These are phyloP conservation scores for Pleurozium schreberi DNA, from an alignment of 225 moss, liverwort and hornwort species.

Conservation along the genomic window DNA sequence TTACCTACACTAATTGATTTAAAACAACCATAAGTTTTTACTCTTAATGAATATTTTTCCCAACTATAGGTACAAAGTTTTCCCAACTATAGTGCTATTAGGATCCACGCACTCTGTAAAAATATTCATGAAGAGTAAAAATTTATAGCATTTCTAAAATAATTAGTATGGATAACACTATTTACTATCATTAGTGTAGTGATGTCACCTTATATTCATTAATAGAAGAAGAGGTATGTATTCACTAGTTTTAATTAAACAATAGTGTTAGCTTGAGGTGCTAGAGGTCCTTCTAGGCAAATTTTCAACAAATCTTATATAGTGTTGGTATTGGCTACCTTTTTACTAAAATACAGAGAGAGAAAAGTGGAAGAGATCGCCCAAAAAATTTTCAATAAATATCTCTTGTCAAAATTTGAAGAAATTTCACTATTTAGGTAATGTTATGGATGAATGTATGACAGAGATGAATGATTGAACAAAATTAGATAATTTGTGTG, in stretches of 20 bases:
- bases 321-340: neutral
- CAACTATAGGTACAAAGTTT: no score
- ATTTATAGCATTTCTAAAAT: no score
- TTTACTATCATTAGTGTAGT: no score
- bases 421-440: neutral
- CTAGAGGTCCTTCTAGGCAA: neutral
- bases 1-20: no score
- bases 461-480: neutral
- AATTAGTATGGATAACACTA: no score
- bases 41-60: no score
- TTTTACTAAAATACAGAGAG: no score
- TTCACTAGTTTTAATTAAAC: neutral
- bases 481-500: neutral
- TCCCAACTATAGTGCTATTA: no score
- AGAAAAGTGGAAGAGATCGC: accelerated
- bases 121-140: no score
- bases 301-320: neutral
- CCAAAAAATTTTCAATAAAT: neutral
- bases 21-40: no score
- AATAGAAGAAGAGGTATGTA: neutral
- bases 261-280: accelerated
- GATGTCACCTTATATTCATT: neutral
- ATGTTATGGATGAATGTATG: neutral
- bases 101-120: no score
- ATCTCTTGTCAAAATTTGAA: neutral